phyloP scores from a whole-genome alignment of 805 yeast species.

The Pichia membranifaciens region DNA sequence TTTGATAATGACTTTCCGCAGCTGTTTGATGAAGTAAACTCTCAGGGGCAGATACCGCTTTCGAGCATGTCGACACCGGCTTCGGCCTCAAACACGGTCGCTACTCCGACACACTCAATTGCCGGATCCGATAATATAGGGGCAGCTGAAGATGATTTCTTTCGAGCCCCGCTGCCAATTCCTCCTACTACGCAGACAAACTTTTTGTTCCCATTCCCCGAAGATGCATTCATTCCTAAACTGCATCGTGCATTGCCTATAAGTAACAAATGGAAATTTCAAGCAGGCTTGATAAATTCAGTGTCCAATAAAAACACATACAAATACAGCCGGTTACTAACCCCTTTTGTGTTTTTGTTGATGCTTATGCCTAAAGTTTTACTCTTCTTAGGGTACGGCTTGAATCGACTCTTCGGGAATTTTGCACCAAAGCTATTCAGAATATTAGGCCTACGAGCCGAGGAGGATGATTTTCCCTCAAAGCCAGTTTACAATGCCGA shows the following conservation, averaged over 20 bases:
- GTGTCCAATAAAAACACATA: neutral
- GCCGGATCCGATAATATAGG: neutral
- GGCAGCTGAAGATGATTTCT: neutral
- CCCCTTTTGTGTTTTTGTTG: conserved; percentile 45
- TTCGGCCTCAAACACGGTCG: neutral
- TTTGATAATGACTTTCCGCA: conserved; percentile 50
- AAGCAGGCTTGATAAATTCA: conserved; percentile 23
- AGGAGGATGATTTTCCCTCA: conserved; percentile 30
- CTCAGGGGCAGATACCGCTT: neutral
- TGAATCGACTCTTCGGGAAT: conserved; percentile 31
- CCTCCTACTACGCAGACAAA: neutral
- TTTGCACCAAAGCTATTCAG: conserved; percentile 31
- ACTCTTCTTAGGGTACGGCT: conserved; percentile 31
- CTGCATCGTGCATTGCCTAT: conserved; percentile 34
- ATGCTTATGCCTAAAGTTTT: conserved; percentile 51
- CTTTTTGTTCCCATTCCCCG: neutral
- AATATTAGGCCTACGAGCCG: conserved; percentile 24
- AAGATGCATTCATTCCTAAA: conserved; percentile 26
- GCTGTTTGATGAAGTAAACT: conserved; percentile 14
- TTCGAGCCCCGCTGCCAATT: neutral
- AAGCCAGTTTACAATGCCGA: conserved; percentile 21
- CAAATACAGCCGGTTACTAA: conserved; percentile 12
- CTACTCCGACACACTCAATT: neutral
- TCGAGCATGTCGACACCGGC: neutral
- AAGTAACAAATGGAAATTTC: conserved; percentile 32